Base-by-base conservation (phyloP, 768 basidiomycete genomes). In the Amanita fuliginea region DNA sequence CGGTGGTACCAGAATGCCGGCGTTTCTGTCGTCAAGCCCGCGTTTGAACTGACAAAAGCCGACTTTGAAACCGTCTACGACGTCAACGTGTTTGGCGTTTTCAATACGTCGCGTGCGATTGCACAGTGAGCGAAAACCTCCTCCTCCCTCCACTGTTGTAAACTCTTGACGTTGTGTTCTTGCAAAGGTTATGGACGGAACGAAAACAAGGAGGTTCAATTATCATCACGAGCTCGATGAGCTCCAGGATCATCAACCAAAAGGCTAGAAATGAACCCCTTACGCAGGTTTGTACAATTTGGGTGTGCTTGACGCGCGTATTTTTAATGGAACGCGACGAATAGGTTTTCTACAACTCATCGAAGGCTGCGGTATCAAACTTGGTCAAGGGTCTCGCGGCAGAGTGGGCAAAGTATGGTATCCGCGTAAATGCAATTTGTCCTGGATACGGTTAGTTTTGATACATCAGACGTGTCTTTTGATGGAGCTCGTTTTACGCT, bases 221-320 rank as follows among this genome's bases (percentile, higher is more conserved):
- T 51, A 77, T 83, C 34, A 74, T 83, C 51, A 80, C 73, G 0
- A 74, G 77, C 1, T 80, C 78, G 4, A 84, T 83, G 80, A 77
- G 76, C 53, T 81, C 79, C 1, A 74, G 75, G 49, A 81, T 83
- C 53, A 78, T 81, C 60, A 82, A 83, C 53, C 72, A 75, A 54
- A 54, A 66, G 2, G 62, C 55, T 0, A 57, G 61, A 26, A 75
- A 74, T 57, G 57, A 68, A 54, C 65, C 79, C 3, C 60, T 81
- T 40, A 74, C 71, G 9, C 81, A 81, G 63, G 79, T 72, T 0
- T 22, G 56, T 46, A 7, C 28, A 8, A 35, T 41, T 3, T 40
- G 3, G 4, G 39, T 13, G 11, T 36, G 18, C 28, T 40, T 18
- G 4, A 42, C 39, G 21, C 3, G 18, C n/a, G 7, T 9, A 18